These are phyloP conservation scores for Chaetomium olivaceum DNA, from an alignment of 2,329 filamentous ascomycete genomes.

Conservation along the genomic window DNA sequence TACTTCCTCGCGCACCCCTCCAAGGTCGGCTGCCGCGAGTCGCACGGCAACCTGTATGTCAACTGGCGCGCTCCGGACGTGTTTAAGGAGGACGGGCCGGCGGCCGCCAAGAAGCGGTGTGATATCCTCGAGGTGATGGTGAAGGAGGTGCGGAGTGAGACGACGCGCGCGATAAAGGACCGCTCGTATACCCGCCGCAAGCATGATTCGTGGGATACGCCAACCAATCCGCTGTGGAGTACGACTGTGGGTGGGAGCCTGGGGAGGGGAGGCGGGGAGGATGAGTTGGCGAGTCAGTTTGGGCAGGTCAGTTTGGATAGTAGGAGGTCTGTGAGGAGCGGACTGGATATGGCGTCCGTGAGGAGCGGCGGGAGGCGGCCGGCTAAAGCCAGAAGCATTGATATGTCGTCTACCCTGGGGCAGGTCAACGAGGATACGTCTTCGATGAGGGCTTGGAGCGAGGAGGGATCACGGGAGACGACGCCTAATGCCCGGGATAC, in stretches of 20 bases:
- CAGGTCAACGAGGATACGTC: not conserved
- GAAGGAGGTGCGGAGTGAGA: constrained; percentile 14
- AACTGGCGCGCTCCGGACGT: constrained; percentile 44
- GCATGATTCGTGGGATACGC: constrained; percentile 28
- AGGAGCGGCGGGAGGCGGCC: not conserved
- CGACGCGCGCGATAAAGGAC: constrained; percentile 1
- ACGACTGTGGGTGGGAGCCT: not conserved
- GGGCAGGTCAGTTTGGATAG: not conserved
- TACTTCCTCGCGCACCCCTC: constrained; percentile 39
- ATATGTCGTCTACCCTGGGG: not conserved
- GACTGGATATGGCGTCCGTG: not conserved
- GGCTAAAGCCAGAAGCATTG: not conserved
- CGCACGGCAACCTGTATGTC: constrained; percentile 43
- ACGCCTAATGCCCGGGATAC: not conserved
- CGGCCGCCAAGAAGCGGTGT: constrained; percentile 3
- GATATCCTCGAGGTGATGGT: constrained; percentile 25
- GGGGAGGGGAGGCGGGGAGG: not conserved
- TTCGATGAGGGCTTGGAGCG: not conserved
- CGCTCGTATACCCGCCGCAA: constrained; percentile 11
- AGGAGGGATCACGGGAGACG: not conserved
- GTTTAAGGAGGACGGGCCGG: not conserved
- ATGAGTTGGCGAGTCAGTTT: not conserved
- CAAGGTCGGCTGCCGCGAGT: constrained; percentile 35
- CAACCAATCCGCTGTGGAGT: constrained; percentile 22
- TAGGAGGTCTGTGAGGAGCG: not conserved